Percentiles rank a stretch among this genome's conserved stretches.
These are phyloP conservation scores for Colletotrichum tropicale DNA, from an alignment of 2,329 filamentous ascomycete species.

Conservation along the genomic window DNA sequence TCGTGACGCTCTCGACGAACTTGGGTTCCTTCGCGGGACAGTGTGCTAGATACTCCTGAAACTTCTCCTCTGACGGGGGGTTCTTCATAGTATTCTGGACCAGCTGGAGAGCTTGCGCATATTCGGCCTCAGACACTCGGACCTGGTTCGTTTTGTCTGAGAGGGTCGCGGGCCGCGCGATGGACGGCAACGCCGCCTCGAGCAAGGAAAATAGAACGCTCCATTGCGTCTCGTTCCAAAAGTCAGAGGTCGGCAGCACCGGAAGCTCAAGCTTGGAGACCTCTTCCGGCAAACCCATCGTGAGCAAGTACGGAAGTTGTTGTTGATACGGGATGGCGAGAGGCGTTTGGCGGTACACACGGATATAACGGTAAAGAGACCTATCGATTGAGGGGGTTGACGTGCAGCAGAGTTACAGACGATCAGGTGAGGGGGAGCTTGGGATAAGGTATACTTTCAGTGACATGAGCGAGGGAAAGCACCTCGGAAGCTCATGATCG, in stretches of 20 bases:
- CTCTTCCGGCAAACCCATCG: constrained; percentile 2
- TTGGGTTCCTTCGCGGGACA: constrained; percentile 54
- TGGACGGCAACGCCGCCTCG: constrained; percentile 65
- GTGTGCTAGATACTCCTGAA: constrained; percentile 58
- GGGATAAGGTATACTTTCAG: constrained; percentile 3
- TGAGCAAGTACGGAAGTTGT: neutral
- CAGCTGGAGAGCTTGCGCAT: constrained; percentile 47
- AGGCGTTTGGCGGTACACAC: neutral
- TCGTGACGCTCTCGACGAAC: constrained; percentile 56
- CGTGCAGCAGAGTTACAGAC: neutral
- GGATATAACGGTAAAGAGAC: neutral
- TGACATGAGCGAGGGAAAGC: neutral
- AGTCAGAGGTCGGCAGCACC: constrained; percentile 30
- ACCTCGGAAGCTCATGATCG: constrained; percentile 23
- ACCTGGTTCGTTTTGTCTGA: constrained; percentile 46
- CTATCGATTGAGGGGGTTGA: neutral
- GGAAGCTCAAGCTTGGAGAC: constrained; percentile 2
- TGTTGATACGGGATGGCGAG: neutral
- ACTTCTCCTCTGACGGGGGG: constrained; percentile 44
- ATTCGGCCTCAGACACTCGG: constrained; percentile 52
- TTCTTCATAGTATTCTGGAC: constrained; percentile 38
- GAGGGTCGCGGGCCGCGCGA: constrained; percentile 47
- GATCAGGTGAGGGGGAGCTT: neutral
- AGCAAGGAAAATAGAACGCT: constrained; percentile 56
- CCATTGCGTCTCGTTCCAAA: constrained; percentile 58